Conservation (phyloP, 2,329 filamentous ascomycete genomes). For the Fusarium torulosum region DNA sequence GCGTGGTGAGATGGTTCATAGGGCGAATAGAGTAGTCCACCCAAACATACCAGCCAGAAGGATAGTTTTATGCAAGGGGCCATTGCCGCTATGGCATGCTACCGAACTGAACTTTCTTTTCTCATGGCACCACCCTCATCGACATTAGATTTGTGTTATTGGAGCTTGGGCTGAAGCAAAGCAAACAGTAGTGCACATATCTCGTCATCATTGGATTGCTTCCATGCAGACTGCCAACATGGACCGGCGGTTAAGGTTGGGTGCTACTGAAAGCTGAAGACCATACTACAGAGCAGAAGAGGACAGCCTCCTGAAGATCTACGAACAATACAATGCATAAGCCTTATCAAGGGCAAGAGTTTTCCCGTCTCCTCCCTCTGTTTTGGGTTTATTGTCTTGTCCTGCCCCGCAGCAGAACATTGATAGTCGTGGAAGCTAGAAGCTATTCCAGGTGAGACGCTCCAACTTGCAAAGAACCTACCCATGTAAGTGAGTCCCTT, state of each 20-base stretch:
- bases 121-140: conserved; percentile 8
- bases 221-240: conserved; percentile 21
- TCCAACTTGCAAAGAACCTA: conserved; percentile 19
- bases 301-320: background rate
- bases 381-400: conserved; percentile 9
- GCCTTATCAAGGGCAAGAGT: conserved; percentile 14
- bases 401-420: conserved; percentile 21
- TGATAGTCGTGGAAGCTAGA: conserved; percentile 24
- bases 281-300: conserved; percentile 9
- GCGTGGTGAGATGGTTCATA: conserved; percentile 26
- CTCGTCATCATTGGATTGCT: conserved; percentile 21
- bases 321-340: conserved; percentile 23
- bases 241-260: conserved; percentile 12
- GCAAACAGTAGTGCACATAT: conserved; percentile 8
- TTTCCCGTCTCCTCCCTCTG: background rate
- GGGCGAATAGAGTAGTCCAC: conserved; percentile 9
- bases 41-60: conserved; percentile 30
- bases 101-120: conserved; percentile 24
- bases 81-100: conserved; percentile 14
- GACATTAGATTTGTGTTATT: conserved; percentile 10
- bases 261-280: background rate
- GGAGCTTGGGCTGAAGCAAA: conserved; percentile 12
- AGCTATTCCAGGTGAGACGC: conserved; percentile 15
- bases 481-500: conserved; percentile 24
- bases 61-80: conserved; percentile 40